A percentile compares a stretch with the other conserved stretches of the same genome.
phyloP scores from a whole-genome alignment of 805 yeast species.

The Cyberlindnera xylosilytica region DNA sequence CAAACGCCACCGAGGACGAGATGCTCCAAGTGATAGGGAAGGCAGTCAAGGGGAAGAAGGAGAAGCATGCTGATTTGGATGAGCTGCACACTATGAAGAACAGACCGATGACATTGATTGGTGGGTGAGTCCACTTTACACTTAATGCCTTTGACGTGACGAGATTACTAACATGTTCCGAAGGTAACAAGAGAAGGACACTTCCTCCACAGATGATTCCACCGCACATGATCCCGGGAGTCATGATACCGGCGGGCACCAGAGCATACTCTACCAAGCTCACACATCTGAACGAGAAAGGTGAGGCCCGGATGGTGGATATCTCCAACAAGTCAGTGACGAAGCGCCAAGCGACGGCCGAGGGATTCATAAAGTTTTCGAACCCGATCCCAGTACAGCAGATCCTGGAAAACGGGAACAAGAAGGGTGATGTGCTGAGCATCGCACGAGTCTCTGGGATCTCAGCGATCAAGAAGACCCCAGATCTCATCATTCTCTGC shows the following conservation, averaged over 20 bases:
- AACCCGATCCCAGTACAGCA: constrained; percentile 30
- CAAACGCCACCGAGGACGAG: constrained; percentile 33
- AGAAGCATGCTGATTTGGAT: constrained; percentile 50
- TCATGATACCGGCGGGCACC: neutral
- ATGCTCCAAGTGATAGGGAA: constrained; percentile 38
- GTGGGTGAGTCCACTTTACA: constrained; percentile 39
- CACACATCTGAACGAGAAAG: constrained; percentile 39
- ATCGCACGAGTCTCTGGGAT: constrained; percentile 49
- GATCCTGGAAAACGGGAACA: constrained; percentile 35
- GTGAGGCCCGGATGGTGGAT: constrained; percentile 49
- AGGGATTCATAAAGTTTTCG: constrained; percentile 40
- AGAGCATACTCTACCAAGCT: constrained; percentile 16
- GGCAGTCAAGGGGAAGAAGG: constrained; percentile 46
- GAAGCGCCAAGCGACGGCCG: constrained; percentile 40
- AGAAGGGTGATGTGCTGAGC: constrained; percentile 51
- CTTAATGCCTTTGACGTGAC: no score
- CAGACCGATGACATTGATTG: constrained; percentile 55
- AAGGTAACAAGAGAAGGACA: no score
- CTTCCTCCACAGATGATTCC: neutral
- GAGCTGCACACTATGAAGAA: constrained; percentile 44
- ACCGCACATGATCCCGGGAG: neutral
- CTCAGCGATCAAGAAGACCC: constrained; percentile 48
- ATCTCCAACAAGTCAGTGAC: constrained; percentile 39
- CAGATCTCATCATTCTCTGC: constrained; percentile 46
- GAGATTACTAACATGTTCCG: no score